Evolutionary conservation across 441 rosid genomes (phyloP), one percentile per base, ranked within the genome.

Genomic region (Adansonia gregorii): DNA sequence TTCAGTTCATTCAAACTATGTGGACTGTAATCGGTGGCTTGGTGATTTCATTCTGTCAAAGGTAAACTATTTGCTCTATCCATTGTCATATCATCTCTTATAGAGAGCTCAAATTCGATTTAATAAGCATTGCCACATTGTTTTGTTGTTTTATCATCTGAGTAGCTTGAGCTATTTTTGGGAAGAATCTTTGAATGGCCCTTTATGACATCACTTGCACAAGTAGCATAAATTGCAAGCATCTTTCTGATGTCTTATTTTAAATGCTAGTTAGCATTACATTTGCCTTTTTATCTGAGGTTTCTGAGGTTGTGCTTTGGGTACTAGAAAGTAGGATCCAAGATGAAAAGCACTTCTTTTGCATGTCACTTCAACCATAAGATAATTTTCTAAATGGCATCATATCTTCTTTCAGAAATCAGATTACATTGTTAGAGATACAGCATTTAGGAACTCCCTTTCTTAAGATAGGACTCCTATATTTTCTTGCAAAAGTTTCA

Each of bases 1-100:
- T 82, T 91, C 99, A 67, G 87, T 93, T 78, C 98, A 94, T 88
- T 82, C 99, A 73, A 91, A 93, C 83, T 92, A 90, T 73, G 98
- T 96, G 66, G 98, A 94, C 83, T 96, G 98, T 85, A 96, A 88
- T 82, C 87, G 98, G 68, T 94, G 99, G 99, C 93, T 94, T 83
- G 98, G 98, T 74, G 98, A 94, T 85, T 91, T 88, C 83, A 84
- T 96, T 15, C 87, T 96, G 39, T 96, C 99, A 73, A 96, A 96
- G 99, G 98, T 93, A 67, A 24, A 31, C 10, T 51, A 43, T 46
- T 71, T 27, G 22, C 43, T 70, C 9, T 73, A 61, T 76, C 52
- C 39, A 31, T 71, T 54, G n/a, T 27, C 63, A 58, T 73, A 22
- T 45, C 3, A 15, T 27, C 43, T 20, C 4, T 46, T 1, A 14